phyloP scores from a whole-genome alignment of 2,329 filamentous ascomycete species.

The Trichoderma sp. region DNA sequence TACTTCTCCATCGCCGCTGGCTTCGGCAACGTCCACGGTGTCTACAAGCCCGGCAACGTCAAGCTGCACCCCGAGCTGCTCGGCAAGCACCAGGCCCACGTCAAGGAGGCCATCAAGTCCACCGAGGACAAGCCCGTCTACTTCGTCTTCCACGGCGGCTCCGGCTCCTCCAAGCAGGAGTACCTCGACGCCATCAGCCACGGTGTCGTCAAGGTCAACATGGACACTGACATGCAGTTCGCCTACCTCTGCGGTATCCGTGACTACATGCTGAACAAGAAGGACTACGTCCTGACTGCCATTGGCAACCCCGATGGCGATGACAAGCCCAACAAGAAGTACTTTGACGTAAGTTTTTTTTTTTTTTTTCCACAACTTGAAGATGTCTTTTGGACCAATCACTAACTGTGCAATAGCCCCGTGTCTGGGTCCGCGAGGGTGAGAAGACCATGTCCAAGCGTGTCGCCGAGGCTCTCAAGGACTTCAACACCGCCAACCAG shows the following conservation, averaged over 20 bases:
- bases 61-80: conserved; percentile 95
- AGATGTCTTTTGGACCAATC: not conserved
- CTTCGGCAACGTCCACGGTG: conserved; percentile 98
- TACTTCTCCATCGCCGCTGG: conserved; percentile 98
- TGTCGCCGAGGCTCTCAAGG: conserved; percentile 77
- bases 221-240: conserved; percentile 97
- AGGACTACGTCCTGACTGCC: conserved; percentile 85
- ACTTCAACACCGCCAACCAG: conserved; percentile 71
- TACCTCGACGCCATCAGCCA: conserved; percentile 86
- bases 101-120: conserved; percentile 76
- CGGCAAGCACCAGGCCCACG: conserved; percentile 92
- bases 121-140: conserved; percentile 89
- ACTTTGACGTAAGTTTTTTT: conserved; percentile 61
- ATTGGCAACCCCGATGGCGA: conserved; percentile 95
- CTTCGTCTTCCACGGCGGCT: conserved; percentile 99
- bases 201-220: conserved; percentile 99
- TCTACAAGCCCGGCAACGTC: conserved; percentile 98
- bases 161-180: conserved; percentile 87
- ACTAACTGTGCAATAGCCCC: conserved; percentile 57
- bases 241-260: conserved; percentile 92
- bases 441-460: conserved; percentile 95
- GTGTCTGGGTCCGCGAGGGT: conserved; percentile 94
- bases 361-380: conserved; percentile 16
- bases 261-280: conserved; percentile 92
- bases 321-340: conserved; percentile 99